Evolutionary conservation across 2,329 filamentous ascomycete genomes (phyloP).

Genomic region (Furcasterigmium furcatum): DNA sequence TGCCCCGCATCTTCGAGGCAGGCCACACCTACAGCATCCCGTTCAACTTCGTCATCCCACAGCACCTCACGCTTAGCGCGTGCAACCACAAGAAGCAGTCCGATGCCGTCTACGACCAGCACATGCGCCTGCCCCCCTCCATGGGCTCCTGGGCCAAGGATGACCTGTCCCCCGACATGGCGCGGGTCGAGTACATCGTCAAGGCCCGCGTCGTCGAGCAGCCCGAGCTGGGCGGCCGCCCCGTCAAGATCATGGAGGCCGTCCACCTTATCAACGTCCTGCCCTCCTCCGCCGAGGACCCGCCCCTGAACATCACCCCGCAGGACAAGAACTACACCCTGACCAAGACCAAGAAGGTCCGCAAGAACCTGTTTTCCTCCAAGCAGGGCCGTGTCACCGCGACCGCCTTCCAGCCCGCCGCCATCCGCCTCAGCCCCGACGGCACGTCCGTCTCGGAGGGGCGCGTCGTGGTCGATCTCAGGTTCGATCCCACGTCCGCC

Average conservation of each 20-base stretch:
- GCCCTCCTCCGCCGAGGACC: constrained; percentile 44
- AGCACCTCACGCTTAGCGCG: constrained; percentile 52
- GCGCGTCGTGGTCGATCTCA: constrained; percentile 39
- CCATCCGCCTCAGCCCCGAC: constrained; percentile 48
- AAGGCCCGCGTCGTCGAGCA: constrained; percentile 39
- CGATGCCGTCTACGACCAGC: constrained; percentile 45
- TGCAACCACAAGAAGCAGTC: constrained; percentile 47
- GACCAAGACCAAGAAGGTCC: constrained; percentile 47
- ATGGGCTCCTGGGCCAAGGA: constrained; percentile 50
- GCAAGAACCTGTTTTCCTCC: constrained; percentile 48
- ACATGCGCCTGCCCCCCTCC: constrained; percentile 51
- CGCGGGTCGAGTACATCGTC: constrained; percentile 49
- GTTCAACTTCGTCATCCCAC: constrained; percentile 59
- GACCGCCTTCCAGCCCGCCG: constrained; percentile 40
- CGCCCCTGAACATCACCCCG: constrained; percentile 45
- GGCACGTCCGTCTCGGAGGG: constrained; percentile 39
- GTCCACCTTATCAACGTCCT: constrained; percentile 48
- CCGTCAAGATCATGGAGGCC: constrained; percentile 34
- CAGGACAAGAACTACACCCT: constrained; percentile 47
- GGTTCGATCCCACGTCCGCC: constrained; percentile 40
- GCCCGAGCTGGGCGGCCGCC: constrained; percentile 18
- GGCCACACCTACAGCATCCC: constrained; percentile 46
- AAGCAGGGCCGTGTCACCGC: constrained; percentile 48
- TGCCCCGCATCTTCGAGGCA: constrained; percentile 42
- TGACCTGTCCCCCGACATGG: constrained; percentile 53